Base-by-base conservation (phyloP, 495 filamentous ascomycete genomes). In the Darksidea phi region DNA sequence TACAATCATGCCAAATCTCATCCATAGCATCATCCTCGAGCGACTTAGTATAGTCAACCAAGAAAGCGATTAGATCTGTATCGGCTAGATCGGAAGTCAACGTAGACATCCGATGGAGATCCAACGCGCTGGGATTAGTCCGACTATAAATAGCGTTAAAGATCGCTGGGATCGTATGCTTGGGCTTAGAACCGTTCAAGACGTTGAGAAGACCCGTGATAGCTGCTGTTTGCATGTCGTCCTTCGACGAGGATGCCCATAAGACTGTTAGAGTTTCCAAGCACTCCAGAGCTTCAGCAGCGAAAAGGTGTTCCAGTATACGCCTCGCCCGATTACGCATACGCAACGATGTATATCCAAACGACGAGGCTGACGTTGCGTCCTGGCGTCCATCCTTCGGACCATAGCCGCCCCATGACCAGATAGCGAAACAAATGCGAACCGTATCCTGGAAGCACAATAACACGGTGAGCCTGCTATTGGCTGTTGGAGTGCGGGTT, bases 1-100 rank as follows among this genome's bases (percentile, higher is more conserved):
- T 90, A 71, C 93, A 97, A 68, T 99, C 95, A 37, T 83, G 78
- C 94, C 94, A 99, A 28, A 99, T 96, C 74, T 99, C 94, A 68
- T 99, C 95, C 79, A 97, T 93, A n/a, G 94, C 88, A 77, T 99
- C 94, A 65, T 99, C 94, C 67, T 99, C 94, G 13, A 96, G 77
- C 2, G 91, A 93, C 21, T 84, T 81, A 1, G 91, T 86, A 70
- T 97, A 99, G 48, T 90, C 88, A 5, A 94, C 86, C 54, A 97
- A 73, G 70, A 97, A 99, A 18, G 86, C 82, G 8, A 91, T 89
- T 15, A 97, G 76, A 65, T 95, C 91, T 1, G 82, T 80, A 59
- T 96, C 93, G 23, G 84, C 82, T 6, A 97, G 73, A 58, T 86
- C 87, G 8, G 91, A 89, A 0, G 93, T 95, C 64, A 97, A 73